Percentiles rank a stretch among this genome's conserved stretches.
Conservation (phyloP, 2,329 filamentous ascomycete species). For the Penicillium sp. region DNA sequence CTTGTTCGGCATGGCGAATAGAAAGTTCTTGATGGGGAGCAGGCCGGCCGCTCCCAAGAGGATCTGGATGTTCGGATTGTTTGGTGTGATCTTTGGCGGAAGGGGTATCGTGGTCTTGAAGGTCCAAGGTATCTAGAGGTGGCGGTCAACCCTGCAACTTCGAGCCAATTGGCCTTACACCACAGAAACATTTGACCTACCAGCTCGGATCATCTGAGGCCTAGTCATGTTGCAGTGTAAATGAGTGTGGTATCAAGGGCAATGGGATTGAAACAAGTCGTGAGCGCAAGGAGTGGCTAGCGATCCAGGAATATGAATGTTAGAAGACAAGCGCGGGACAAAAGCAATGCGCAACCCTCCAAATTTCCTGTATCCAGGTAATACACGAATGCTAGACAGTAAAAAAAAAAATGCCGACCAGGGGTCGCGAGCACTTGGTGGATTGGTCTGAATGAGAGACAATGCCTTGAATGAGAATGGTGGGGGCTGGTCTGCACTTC, state of each 20-base stretch:
- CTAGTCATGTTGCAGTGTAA: conserved; percentile 38
- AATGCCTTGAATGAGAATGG: conserved; percentile 21
- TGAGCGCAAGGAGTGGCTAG: conserved; percentile 23
- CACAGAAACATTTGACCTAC: conserved; percentile 31
- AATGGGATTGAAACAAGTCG: conserved; percentile 13
- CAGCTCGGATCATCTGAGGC: conserved; percentile 49
- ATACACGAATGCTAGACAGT: neutral
- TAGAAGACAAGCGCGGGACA: conserved; percentile 5
- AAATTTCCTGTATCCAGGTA: neutral
- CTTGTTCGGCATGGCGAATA: conserved; percentile 75
- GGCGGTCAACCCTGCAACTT: conserved; percentile 11
- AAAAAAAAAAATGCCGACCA: neutral
- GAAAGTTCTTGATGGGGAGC: conserved; percentile 84
- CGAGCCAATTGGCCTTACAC: neutral
- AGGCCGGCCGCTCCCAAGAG: conserved; percentile 55
- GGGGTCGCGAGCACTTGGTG: conserved; percentile 11
- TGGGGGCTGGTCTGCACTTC: conserved; percentile 21
- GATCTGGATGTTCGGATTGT: conserved; percentile 53
- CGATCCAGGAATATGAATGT: conserved; percentile 18
- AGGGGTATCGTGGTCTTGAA: conserved; percentile 79
- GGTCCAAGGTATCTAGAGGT: conserved; percentile 81
- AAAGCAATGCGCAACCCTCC: conserved; percentile 9
- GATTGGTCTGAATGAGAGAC: conserved; percentile 26
- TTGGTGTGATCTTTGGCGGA: conserved; percentile 79
- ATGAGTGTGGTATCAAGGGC: conserved; percentile 18